phyloP scores from a whole-genome alignment of 1,284 basidiomycete genomes.

The Lignosus rhinocerotis region DNA sequence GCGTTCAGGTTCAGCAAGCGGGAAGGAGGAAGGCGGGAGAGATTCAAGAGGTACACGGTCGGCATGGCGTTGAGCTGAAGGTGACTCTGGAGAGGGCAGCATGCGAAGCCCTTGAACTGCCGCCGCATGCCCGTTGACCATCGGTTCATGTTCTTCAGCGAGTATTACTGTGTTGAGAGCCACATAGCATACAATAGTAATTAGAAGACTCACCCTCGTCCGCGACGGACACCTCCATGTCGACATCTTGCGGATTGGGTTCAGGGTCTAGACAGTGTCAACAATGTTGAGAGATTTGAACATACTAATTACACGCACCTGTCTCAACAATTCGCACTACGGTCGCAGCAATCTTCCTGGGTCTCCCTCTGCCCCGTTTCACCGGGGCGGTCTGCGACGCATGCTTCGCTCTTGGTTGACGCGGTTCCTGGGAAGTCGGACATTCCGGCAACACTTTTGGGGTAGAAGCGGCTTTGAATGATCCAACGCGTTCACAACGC shows the following conservation, averaged over 20 bases:
- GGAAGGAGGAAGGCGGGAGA: neutral
- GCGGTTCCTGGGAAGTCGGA: neutral
- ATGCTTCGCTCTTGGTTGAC: neutral
- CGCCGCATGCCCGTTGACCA: neutral
- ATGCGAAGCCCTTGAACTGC: slow-evolving; percentile 2
- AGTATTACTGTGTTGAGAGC: neutral
- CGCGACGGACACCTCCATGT: neutral
- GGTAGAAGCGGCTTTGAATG: neutral
- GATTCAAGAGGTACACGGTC: neutral
- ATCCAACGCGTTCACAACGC: neutral
- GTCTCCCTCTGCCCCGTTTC: slow-evolving; percentile 1
- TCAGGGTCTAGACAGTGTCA: neutral
- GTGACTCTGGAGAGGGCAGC: slow-evolving; percentile 10
- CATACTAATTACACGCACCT: neutral
- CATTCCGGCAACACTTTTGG: neutral
- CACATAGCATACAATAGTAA: too few relatives aligned
- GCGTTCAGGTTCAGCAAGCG: slow-evolving; percentile 4
- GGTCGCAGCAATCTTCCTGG: neutral
- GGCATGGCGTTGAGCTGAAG: neutral
- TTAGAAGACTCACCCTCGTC: neutral
- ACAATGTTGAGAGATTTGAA: neutral
- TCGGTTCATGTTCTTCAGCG: neutral
- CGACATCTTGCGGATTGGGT: neutral
- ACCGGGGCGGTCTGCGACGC: neutral
- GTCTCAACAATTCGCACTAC: neutral